Evolutionary conservation across 805 yeast species (phyloP), one percentile per base, ranked within the genome.

Genomic region (Metschnikowia rubicola): DNA sequence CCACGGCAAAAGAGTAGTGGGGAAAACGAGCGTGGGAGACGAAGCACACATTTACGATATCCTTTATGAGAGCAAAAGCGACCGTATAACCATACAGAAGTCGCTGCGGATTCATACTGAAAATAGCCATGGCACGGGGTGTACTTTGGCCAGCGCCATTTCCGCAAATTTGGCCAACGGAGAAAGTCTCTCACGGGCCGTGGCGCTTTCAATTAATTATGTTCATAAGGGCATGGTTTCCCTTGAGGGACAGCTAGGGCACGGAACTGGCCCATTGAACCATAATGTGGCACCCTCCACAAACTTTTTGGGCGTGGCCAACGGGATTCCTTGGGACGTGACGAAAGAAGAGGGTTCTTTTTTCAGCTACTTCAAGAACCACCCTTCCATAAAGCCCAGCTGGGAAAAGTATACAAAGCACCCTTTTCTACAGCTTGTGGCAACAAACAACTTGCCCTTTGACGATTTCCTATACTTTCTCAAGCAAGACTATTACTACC

Each of bases 81-180:
- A 69, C 11, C 51, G 57, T 2, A 61, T 67, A 39, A 67, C 75
- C 0, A 56, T 80, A 1, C 82, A 73, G 59, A 73, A 70, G 43
- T 82, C 84, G 15, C 65, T 62, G 1, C 74, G 60, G 45, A 59
- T 75, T 3, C 57, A 67, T 7, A 70, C 89, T 0, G 63, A 65
- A 2, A 79, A 84, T 58, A 81, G 88, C 1, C 97, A 90, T 63
- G 97, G 97, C 10, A 88, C 96, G 3, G 97, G 97, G 1, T 90
- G 97, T 65, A 86, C 96, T 0, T 70, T 90, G 42, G 81, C 95
- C 0, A 83, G 96, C 0, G 76, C 96, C 0, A 84, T 90, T 52
- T 83, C 94, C 0, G 81, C 94, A 2, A 80, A 86, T 55, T 55
- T 88, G 26, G 91, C 96, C 3, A 71, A 71, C 32, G 84, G 83